phyloP scores from a whole-genome alignment of 2,329 filamentous ascomycete genomes.

The Ascochyta lentis region DNA sequence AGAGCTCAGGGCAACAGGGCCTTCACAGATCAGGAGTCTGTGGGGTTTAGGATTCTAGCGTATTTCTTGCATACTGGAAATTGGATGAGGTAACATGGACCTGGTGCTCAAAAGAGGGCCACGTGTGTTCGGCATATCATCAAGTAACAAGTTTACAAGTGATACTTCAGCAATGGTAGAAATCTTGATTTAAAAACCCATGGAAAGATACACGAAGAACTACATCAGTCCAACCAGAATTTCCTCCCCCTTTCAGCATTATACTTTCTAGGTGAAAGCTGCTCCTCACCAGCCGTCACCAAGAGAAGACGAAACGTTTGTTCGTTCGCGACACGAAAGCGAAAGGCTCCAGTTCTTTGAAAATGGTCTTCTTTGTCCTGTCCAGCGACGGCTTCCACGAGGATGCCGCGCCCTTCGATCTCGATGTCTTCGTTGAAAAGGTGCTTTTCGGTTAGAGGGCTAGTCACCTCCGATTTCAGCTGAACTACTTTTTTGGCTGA shows the following conservation, averaged over 20 bases:
- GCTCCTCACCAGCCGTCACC: constrained; percentile 7
- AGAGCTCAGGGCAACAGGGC: too few species aligned
- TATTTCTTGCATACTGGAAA: too few species aligned
- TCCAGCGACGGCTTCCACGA: constrained; percentile 14
- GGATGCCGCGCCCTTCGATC: constrained; percentile 23
- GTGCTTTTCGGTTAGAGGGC: not conserved
- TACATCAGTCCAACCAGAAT: constrained; percentile 23
- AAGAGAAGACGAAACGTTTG: constrained; percentile 8
- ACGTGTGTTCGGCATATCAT: too few species aligned
- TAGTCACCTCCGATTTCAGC: not conserved
- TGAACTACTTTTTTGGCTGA: constrained; percentile 21
- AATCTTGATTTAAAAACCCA: too few species aligned
- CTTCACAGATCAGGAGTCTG: too few species aligned
- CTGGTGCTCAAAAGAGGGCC: too few species aligned
- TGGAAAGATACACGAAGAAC: not conserved
- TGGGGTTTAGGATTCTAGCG: too few species aligned
- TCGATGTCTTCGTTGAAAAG: not conserved
- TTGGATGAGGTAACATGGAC: too few species aligned
- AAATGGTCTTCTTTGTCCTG: constrained; percentile 11
- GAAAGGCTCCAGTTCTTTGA: constrained; percentile 24
- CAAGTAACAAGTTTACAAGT: too few species aligned
- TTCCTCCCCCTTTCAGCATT: constrained; percentile 8
- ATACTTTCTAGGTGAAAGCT: constrained; percentile 2
- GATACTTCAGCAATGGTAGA: too few species aligned
- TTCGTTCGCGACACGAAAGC: constrained; percentile 16